phyloP scores from a whole-genome alignment of 2,329 filamentous ascomycete species.

The Falciphora oryzae region DNA sequence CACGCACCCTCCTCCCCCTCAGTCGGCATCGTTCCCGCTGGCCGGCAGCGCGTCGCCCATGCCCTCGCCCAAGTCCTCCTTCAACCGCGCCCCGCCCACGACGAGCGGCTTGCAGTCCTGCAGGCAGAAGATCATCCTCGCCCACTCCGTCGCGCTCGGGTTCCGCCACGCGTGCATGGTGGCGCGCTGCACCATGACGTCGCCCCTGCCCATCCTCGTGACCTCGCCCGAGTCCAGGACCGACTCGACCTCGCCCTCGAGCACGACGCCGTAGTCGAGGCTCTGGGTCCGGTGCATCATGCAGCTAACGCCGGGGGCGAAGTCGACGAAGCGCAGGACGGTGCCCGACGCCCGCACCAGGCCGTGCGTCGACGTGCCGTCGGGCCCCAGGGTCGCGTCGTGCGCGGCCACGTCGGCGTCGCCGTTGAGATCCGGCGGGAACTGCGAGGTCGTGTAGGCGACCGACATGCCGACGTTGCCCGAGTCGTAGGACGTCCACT shows the following conservation, averaged over 20 bases:
- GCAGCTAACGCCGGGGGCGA: conserved; percentile 26
- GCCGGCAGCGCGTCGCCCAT: conserved; percentile 12
- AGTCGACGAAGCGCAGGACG: conserved; percentile 22
- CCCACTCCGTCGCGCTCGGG: conserved; percentile 38
- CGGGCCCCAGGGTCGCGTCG: conserved; percentile 13
- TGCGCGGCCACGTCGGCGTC: conserved; percentile 17
- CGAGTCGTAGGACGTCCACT: conserved; percentile 14
- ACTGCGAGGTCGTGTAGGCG: conserved; percentile 15
- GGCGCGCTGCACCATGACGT: conserved; percentile 36
- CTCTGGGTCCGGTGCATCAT: conserved; percentile 24
- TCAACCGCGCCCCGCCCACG: conserved; percentile 14
- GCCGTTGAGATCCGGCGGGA: conserved; percentile 16
- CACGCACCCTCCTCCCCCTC: no score
- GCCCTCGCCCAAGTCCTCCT: conserved; percentile 15
- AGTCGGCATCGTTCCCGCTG: conserved; percentile 13
- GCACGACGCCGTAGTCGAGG: conserved; percentile 20
- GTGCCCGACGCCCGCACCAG: conserved; percentile 18
- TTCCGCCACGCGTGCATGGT: conserved; percentile 52
- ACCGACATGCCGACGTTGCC: conserved; percentile 17
- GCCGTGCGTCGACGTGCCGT: conserved; percentile 12
- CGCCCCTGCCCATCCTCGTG: conserved; percentile 14
- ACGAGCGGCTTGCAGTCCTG: conserved; percentile 27
- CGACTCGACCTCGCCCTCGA: conserved; percentile 16
- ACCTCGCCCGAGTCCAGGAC: conserved; percentile 17
- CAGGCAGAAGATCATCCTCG: conserved; percentile 38